Conservation (phyloP, 2,329 filamentous ascomycete genomes). For the Elsinoe ampelina region DNA sequence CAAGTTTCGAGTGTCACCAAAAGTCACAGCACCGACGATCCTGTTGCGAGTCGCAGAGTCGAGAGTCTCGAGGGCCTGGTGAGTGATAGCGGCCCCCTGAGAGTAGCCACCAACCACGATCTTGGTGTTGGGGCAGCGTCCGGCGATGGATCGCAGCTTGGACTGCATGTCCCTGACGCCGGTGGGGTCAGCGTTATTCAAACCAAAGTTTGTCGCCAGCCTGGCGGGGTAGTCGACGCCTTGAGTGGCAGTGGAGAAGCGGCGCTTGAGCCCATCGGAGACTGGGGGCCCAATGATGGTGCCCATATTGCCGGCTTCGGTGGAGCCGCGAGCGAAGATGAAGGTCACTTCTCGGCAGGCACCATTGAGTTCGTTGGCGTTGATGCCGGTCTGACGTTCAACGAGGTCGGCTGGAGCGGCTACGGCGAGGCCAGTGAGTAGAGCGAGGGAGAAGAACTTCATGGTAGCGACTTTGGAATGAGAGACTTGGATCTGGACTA, state of each 20-base stretch:
- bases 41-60: conserved; percentile 21
- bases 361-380: conserved; percentile 4
- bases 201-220: not conserved
- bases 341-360: conserved; percentile 40
- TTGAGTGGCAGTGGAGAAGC: conserved; percentile 15
- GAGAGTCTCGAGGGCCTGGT: conserved; percentile 26
- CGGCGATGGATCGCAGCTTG: conserved; percentile 17
- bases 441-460: conserved; percentile 5
- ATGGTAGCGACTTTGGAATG: not conserved
- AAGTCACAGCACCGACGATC: conserved; percentile 27
- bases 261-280: conserved; percentile 13
- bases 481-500: too few species aligned
- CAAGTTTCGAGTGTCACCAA: conserved; percentile 29
- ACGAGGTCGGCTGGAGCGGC: not conserved
- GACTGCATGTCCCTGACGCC: conserved; percentile 13
- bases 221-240: conserved; percentile 17
- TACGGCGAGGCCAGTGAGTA: not conserved
- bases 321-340: conserved; percentile 48
- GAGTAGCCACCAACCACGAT: conserved; percentile 20
- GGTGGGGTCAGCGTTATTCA: not conserved
- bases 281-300: conserved; percentile 16
- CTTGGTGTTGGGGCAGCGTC: conserved; percentile 22
- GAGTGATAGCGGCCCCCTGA: conserved; percentile 33
- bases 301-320: conserved; percentile 16
- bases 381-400: not conserved